These are phyloP conservation scores for Handroanthus guayacan DNA, from an alignment of 257 asterid genomes.

Conservation along the genomic window DNA sequence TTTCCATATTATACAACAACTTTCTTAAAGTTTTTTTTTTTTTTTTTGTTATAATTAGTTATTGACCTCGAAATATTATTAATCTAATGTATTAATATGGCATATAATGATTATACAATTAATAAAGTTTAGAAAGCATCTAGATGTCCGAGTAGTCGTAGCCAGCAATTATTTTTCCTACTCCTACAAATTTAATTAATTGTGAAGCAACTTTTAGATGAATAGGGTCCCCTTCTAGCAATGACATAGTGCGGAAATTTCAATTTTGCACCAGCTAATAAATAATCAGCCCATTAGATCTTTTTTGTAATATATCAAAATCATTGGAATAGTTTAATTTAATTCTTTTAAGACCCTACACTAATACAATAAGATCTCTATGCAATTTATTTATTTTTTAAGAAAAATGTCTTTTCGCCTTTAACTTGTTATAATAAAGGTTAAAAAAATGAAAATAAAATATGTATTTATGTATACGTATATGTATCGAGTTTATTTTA, in stretches of 20 bases:
- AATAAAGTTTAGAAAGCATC: not conserved
- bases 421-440: not conserved
- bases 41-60: too few species aligned
- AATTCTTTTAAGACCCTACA: not conserved
- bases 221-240: conserved; percentile 28
- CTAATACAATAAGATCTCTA: not conserved
- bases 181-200: not conserved
- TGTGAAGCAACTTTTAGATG: not conserved
- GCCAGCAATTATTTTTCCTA: conserved; percentile 27
- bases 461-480: too few species aligned
- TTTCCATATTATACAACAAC: too few species aligned
- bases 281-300: conserved; percentile 28
- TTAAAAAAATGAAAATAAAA: too few species aligned
- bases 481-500: too few species aligned
- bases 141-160: not conserved
- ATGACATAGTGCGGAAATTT: not conserved
- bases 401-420: not conserved
- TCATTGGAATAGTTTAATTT: not conserved
- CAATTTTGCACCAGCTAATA: conserved; percentile 5
- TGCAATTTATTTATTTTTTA: not conserved
- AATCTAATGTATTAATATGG: too few species aligned
- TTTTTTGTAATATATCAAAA: not conserved
- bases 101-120: not conserved
- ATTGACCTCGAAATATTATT: too few species aligned
- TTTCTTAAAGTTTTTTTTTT: too few species aligned